Evolutionary conservation across 768 basidiomycete genomes (phyloP).

Genomic region (Crassisporium funariophilum): DNA sequence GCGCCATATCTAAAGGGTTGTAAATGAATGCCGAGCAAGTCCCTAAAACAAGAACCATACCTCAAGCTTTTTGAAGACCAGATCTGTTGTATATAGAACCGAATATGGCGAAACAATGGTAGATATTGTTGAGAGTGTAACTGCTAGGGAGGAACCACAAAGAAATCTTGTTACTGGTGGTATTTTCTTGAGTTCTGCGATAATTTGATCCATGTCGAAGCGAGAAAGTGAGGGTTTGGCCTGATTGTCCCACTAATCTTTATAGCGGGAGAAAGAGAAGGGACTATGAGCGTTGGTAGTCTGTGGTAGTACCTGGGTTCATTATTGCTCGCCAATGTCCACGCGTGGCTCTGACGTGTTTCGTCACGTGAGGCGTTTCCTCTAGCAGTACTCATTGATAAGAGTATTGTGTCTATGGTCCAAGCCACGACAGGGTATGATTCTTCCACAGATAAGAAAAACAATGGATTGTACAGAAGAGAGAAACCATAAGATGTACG

Average conservation of each 20-base stretch:
- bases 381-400: too few relatives aligned
- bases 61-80: conserved; percentile 53
- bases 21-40: neutral
- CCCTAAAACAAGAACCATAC: conserved; percentile 33
- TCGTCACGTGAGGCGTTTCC: too few relatives aligned
- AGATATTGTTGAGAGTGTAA: conserved; percentile 61
- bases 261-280: too few relatives aligned
- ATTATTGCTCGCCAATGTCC: too few relatives aligned
- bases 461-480: conserved; percentile 16
- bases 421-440: too few relatives aligned
- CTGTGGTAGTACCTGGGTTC: too few relatives aligned
- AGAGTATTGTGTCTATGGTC: too few relatives aligned
- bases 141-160: conserved; percentile 56
- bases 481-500: conserved; percentile 19
- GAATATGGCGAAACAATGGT: conserved; percentile 53
- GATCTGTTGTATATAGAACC: conserved; percentile 52
- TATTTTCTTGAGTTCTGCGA: conserved; percentile 21
- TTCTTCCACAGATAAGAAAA: conserved; percentile 1
- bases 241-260: too few relatives aligned
- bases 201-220: conserved; percentile 25
- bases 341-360: too few relatives aligned
- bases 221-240: too few relatives aligned
- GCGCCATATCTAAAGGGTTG: conserved; percentile 64
- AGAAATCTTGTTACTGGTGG: conserved; percentile 67
- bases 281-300: too few relatives aligned